Evolutionary conservation across 257 asterid genomes (phyloP).

Genomic region (Fraxinus excelsior): DNA sequence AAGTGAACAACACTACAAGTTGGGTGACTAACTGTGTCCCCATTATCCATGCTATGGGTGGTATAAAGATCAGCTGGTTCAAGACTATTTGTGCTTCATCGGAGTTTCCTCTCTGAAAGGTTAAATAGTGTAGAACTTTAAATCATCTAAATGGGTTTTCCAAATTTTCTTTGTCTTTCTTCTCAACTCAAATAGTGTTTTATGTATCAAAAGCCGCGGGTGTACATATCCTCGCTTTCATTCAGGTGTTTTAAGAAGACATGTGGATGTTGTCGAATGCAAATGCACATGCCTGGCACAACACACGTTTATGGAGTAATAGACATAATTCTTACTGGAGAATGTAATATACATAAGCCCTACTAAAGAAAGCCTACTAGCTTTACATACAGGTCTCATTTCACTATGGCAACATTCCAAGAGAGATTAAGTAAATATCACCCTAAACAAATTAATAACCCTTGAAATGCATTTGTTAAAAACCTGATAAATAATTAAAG

Average conservation of each 20-base stretch:
- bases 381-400: constrained; percentile 5
- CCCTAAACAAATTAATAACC: constrained; percentile 19
- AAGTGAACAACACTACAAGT: neutral
- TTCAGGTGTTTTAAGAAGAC: neutral
- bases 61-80: neutral
- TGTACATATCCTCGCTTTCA: neutral
- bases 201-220: neutral
- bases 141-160: neutral
- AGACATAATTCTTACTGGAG: neutral
- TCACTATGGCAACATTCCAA: constrained; percentile 18
- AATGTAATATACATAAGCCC: neutral
- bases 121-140: neutral
- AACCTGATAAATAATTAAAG: constrained; percentile 10
- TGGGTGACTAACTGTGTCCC: neutral
- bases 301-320: neutral
- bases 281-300: neutral
- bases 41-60: neutral
- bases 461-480: neutral
- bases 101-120: neutral
- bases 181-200: neutral
- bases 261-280: neutral
- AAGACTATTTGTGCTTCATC: neutral
- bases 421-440: constrained; percentile 6
- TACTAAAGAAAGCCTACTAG: neutral
- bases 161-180: neutral